Percentiles rank a stretch among this genome's conserved stretches.
Conservation (phyloP, 441 rosid genomes). For the Biscutella laevigata region DNA sequence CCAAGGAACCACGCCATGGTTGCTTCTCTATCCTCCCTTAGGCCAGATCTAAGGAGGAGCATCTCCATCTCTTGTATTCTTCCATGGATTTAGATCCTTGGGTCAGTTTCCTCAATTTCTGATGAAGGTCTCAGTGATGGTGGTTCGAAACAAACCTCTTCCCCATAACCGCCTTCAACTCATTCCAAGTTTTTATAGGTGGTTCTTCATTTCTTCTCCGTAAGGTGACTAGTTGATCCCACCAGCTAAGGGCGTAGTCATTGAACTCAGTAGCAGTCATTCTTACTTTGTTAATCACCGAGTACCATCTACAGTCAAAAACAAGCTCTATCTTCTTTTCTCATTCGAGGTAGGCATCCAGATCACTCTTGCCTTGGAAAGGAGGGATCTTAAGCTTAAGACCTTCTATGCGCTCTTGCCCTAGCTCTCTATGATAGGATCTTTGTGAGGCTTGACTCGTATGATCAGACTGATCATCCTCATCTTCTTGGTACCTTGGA, state of each 20-base stretch:
- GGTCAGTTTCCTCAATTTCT: neutral
- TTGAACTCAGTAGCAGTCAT: neutral
- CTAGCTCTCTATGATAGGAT: too few relatives aligned
- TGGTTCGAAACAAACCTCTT: neutral
- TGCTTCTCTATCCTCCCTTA: neutral
- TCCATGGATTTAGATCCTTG: neutral
- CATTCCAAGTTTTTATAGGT: neutral
- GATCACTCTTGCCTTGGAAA: neutral
- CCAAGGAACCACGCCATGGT: too few relatives aligned
- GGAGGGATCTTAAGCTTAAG: neutral
- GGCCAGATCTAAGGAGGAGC: neutral
- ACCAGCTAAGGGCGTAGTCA: neutral
- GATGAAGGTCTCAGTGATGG: neutral
- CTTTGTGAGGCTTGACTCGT: too few relatives aligned
- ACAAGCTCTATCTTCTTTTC: neutral
- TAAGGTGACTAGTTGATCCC: neutral
- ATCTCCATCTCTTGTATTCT: neutral
- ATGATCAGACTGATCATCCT: too few relatives aligned
- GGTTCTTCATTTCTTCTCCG: neutral
- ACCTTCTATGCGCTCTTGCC: neutral
- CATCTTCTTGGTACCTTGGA: too few relatives aligned
- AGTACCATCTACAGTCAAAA: too few relatives aligned
- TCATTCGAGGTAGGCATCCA: neutral
- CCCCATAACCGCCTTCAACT: neutral
- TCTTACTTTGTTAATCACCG: neutral